Conservation (phyloP, 306 rosid species). For the Acacia crassicarpa region DNA sequence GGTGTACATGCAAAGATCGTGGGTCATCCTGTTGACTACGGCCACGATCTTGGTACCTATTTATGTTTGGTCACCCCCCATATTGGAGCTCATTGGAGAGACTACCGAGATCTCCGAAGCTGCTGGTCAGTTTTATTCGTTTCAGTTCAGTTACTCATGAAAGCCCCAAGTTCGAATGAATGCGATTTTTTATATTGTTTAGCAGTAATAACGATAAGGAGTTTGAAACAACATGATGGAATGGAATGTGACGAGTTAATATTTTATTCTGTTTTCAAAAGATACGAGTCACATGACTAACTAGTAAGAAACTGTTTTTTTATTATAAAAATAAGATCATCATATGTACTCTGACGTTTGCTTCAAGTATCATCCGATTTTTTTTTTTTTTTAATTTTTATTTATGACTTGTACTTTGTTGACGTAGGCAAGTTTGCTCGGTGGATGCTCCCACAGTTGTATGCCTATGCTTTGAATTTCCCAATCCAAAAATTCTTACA, state of each 20-base stretch:
- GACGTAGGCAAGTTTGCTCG: conserved; percentile 60
- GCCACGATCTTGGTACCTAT: conserved; percentile 50
- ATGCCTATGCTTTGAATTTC: conserved; percentile 68
- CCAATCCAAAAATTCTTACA: conserved; percentile 80
- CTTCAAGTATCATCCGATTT: neutral
- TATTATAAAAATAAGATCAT: neutral
- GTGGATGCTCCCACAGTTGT: conserved; percentile 78
- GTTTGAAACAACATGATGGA: neutral
- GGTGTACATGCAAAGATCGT: conserved; percentile 87
- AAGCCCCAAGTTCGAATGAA: neutral
- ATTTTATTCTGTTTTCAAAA: neutral
- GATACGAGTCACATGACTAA: neutral
- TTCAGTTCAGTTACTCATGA: neutral
- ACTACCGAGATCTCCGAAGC: conserved; percentile 58
- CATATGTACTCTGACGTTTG: neutral
- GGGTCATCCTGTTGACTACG: conserved; percentile 60
- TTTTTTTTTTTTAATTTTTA: too few relatives aligned
- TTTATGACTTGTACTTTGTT: neutral
- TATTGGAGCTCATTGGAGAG: conserved; percentile 56
- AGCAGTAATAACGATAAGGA: neutral
- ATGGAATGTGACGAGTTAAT: neutral
- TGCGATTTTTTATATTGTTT: neutral
- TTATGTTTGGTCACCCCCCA: conserved; percentile 74
- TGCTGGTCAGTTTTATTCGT: conserved; percentile 50
- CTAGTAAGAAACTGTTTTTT: neutral